These are phyloP conservation scores for Leccinum aurantiacum DNA, from an alignment of 768 basidiomycete species.

Conservation along the genomic window DNA sequence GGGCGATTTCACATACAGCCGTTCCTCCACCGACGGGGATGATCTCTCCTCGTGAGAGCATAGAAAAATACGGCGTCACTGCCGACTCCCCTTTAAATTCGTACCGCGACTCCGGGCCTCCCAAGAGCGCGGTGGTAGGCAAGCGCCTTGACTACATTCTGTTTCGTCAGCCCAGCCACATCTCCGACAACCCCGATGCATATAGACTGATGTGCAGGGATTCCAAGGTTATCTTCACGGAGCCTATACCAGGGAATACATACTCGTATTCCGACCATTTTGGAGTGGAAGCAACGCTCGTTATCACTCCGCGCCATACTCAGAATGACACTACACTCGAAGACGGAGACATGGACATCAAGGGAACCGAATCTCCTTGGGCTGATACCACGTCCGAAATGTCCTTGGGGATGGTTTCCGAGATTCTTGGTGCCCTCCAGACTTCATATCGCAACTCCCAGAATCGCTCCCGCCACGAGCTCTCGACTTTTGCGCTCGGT, in stretches of 20 bases:
- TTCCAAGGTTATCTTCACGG: slow-evolving; percentile 74
- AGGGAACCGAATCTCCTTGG: slow-evolving; percentile 19
- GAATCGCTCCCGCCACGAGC: slow-evolving; percentile 56
- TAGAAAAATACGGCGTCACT: slow-evolving; percentile 76
- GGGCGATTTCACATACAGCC: slow-evolving; percentile 63
- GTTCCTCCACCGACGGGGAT: slow-evolving; percentile 34
- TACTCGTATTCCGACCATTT: slow-evolving; percentile 97
- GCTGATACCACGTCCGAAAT: slow-evolving; percentile 40
- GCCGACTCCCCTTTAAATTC: slow-evolving; percentile 92
- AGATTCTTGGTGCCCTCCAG: slow-evolving; percentile 55
- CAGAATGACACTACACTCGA: slow-evolving; percentile 7
- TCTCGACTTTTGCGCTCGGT: slow-evolving; percentile 63
- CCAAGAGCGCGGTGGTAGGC: slow-evolving; percentile 64
- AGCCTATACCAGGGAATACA: slow-evolving; percentile 63
- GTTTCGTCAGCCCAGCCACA: slow-evolving; percentile 53
- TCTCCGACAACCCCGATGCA: slow-evolving; percentile 35
- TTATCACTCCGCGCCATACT: slow-evolving; percentile 38
- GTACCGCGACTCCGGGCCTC: slow-evolving; percentile 74
- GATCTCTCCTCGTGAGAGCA: slow-evolving; percentile 56
- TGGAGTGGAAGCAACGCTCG: slow-evolving; percentile 78
- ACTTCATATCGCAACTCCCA: slow-evolving; percentile 63
- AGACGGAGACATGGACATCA: slow-evolving; percentile 12
- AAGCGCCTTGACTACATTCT: slow-evolving; percentile 91
- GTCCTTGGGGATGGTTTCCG: slow-evolving; percentile 41
- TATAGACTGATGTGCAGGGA: slow-evolving; percentile 52